These are phyloP conservation scores for Luffa acutangula DNA, from an alignment of 306 rosid species.

Conservation along the genomic window DNA sequence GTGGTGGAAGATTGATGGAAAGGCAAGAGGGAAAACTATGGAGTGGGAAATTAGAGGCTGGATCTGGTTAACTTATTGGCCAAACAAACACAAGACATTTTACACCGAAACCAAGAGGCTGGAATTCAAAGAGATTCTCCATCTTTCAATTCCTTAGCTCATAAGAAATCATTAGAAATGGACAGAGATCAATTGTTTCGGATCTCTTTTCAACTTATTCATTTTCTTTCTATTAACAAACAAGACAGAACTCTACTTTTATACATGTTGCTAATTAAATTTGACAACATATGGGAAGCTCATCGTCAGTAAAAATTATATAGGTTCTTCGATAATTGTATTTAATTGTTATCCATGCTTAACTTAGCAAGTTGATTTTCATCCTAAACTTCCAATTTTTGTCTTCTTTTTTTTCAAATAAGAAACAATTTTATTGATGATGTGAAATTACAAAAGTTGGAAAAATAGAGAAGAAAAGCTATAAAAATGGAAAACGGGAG, in stretches of 20 bases:
- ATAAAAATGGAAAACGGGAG: background rate
- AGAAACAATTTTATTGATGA: background rate
- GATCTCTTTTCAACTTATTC: background rate
- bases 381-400: background rate
- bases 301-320: background rate
- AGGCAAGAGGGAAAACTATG: conserved; percentile 56
- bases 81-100: conserved; percentile 63
- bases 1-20: conserved; percentile 70
- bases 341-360: background rate
- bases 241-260: background rate
- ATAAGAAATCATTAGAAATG: background rate
- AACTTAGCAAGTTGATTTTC: background rate
- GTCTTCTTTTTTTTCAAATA: background rate
- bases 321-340: background rate
- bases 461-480: background rate
- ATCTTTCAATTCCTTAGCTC: conserved; percentile 41
- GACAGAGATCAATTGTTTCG: background rate
- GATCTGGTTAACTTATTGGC: conserved; percentile 92
- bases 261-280: background rate
- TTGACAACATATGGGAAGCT: background rate
- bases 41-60: conserved; percentile 92
- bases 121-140: conserved; percentile 58
- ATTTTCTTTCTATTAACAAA: background rate
- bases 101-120: conserved; percentile 67
- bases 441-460: background rate